phyloP scores from a whole-genome alignment of 164 flowering plant species.

The Tetracentron sinense region DNA sequence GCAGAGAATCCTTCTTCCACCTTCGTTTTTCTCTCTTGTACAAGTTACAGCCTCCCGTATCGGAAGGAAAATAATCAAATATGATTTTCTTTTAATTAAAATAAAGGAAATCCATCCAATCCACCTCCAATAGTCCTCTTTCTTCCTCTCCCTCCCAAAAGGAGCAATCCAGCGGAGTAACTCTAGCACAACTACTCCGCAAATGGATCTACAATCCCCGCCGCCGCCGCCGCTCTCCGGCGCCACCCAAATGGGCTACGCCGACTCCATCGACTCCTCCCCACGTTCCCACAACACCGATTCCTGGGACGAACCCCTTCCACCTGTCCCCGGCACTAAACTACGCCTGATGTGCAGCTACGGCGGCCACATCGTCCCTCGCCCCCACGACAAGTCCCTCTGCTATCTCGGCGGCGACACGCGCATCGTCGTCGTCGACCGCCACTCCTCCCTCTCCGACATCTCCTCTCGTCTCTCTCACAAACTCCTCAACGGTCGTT shows the following conservation, averaged over 20 bases:
- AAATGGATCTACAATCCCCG: conserved; percentile 1
- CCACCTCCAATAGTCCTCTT: too few species aligned
- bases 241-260: background rate
- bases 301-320: conserved; percentile 15
- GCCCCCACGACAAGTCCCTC: conserved; percentile 59
- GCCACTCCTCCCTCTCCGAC: conserved; percentile 36
- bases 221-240: conserved; percentile 8
- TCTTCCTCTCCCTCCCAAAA: too few species aligned
- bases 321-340: conserved; percentile 17
- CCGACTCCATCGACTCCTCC: conserved; percentile 20
- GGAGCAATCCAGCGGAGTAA: too few species aligned
- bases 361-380: conserved; percentile 62
- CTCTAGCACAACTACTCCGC: too few species aligned
- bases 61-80: too few species aligned
- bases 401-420: conserved; percentile 62
- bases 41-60: too few species aligned
- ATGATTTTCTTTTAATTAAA: too few species aligned
- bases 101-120: too few species aligned
- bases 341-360: conserved; percentile 65
- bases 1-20: too few species aligned
- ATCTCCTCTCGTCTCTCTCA: conserved; percentile 43
- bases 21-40: too few species aligned
- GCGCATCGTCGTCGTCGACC: conserved; percentile 51
- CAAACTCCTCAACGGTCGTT: conserved; percentile 44
- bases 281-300: conserved; percentile 24